Evolutionary conservation across 2,329 filamentous ascomycete species (phyloP).

Genomic region (Neofusicoccum sp.): DNA sequence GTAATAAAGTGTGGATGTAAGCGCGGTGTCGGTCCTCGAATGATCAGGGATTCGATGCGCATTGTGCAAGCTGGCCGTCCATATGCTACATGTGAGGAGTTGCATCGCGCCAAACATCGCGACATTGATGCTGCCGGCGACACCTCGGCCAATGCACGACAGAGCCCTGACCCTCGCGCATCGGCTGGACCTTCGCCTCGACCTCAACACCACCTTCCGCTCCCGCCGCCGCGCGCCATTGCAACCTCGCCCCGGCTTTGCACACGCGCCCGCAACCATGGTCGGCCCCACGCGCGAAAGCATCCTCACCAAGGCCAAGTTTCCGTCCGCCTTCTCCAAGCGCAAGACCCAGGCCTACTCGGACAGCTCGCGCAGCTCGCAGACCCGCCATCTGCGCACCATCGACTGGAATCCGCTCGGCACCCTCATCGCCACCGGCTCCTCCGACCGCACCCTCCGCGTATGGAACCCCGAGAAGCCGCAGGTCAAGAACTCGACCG

Average conservation of each 20-base stretch:
- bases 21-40: too few relatives aligned
- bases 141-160: too few relatives aligned
- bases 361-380: conserved; percentile 37
- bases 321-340: conserved; percentile 63
- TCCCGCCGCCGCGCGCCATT: background rate
- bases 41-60: too few relatives aligned
- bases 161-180: too few relatives aligned
- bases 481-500: conserved; percentile 71
- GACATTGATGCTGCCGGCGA: too few relatives aligned
- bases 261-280: conserved; percentile 13
- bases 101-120: too few relatives aligned
- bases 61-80: too few relatives aligned
- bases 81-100: too few relatives aligned
- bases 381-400: conserved; percentile 56
- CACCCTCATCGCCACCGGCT: conserved; percentile 78
- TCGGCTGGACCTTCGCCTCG: background rate
- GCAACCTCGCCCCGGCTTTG: background rate
- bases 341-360: conserved; percentile 69
- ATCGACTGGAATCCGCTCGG: conserved; percentile 89
- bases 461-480: conserved; percentile 81
- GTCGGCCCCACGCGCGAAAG: conserved; percentile 46
- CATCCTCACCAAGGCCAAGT: conserved; percentile 66
- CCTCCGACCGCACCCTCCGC: conserved; percentile 66
- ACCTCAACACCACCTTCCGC: background rate
- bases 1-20: too few relatives aligned